phyloP scores from a whole-genome alignment of 768 basidiomycete species.

The Phanerochaete sordida region DNA sequence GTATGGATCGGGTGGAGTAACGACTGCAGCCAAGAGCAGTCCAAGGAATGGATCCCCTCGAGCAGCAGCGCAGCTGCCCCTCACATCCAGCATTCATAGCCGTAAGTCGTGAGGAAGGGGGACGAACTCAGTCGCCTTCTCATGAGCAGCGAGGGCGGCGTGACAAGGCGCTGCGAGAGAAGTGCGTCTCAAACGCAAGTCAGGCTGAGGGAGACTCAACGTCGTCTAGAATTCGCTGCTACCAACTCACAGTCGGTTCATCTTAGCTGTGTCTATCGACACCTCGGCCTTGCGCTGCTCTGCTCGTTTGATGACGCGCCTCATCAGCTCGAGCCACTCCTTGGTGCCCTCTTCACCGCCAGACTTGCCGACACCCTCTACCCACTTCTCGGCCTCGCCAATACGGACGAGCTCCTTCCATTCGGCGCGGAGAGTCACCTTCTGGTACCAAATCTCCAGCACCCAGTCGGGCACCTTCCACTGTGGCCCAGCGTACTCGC shows the following conservation, averaged over 20 bases:
- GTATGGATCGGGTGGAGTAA: too few species aligned
- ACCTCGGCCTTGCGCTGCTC: constrained; percentile 20
- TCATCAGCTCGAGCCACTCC: constrained; percentile 60
- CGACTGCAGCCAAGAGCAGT: too few species aligned
- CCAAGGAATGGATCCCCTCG: too few species aligned
- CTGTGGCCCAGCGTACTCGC: constrained; percentile 24
- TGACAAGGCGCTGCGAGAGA: too few species aligned
- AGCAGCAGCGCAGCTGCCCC: too few species aligned
- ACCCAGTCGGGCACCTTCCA: constrained; percentile 53
- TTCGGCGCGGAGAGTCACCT: constrained; percentile 41
- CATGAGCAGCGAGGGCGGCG: too few species aligned
- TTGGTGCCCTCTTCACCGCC: constrained; percentile 50
- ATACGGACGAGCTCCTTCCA: constrained; percentile 57
- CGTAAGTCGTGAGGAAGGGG: too few species aligned
- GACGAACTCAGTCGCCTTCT: too few species aligned
- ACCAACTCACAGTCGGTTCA: constrained; percentile 2
- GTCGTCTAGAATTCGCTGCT: too few species aligned
- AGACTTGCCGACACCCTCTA: constrained; percentile 59
- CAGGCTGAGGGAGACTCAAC: too few species aligned
- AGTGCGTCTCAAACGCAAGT: too few species aligned
- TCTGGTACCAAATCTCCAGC: constrained; percentile 49
- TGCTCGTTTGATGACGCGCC: constrained; percentile 29
- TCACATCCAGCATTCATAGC: too few species aligned
- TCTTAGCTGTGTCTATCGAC: background rate
- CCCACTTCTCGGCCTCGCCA: constrained; percentile 58